Percentiles rank a stretch among this genome's conserved stretches.
Conservation (phyloP, 2,329 filamentous ascomycete species). For the Didymella arachidicola region DNA sequence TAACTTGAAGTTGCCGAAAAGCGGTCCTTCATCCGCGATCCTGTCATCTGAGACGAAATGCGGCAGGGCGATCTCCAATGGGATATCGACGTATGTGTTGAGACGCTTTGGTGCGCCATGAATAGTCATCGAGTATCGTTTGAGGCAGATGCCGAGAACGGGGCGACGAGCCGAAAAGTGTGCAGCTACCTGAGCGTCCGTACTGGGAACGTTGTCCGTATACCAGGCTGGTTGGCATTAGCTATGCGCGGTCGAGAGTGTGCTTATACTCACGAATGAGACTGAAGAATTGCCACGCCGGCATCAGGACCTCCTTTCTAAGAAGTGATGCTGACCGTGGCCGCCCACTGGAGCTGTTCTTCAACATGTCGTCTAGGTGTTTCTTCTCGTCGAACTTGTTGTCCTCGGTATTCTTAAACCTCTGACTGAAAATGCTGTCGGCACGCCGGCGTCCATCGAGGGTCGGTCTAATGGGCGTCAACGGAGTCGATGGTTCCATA, state of each 20-base stretch:
- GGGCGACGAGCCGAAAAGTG: slow-evolving; percentile 85
- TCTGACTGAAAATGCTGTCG: slow-evolving; percentile 60
- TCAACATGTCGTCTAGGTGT: slow-evolving; percentile 51
- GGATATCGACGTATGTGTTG: slow-evolving; percentile 89
- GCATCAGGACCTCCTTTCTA: slow-evolving; percentile 87
- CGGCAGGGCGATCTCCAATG: slow-evolving; percentile 80
- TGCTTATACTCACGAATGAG: slow-evolving; percentile 73
- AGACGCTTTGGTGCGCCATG: slow-evolving; percentile 74
- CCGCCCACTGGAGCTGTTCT: slow-evolving; percentile 41
- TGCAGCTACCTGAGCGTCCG: slow-evolving; percentile 82
- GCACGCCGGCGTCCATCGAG: slow-evolving; percentile 51
- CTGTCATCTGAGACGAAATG: slow-evolving; percentile 88
- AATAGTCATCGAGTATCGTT: slow-evolving; percentile 81
- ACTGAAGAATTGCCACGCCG: slow-evolving; percentile 97
- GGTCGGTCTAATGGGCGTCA: slow-evolving; percentile 37
- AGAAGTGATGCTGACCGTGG: slow-evolving; percentile 53
- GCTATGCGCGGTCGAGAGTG: background rate
- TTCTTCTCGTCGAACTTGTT: slow-evolving; percentile 61
- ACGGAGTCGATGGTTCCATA: slow-evolving; percentile 35
- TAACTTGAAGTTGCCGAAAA: slow-evolving; percentile 91
- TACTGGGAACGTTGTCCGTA: slow-evolving; percentile 69
- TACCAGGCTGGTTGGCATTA: slow-evolving; percentile 75
- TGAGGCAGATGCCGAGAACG: slow-evolving; percentile 90
- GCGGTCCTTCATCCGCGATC: slow-evolving; percentile 68
- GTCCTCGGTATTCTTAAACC: slow-evolving; percentile 57